These are phyloP conservation scores for Oxyria digyna DNA, from an alignment of 148 eudicot genomes.

Conservation along the genomic window DNA sequence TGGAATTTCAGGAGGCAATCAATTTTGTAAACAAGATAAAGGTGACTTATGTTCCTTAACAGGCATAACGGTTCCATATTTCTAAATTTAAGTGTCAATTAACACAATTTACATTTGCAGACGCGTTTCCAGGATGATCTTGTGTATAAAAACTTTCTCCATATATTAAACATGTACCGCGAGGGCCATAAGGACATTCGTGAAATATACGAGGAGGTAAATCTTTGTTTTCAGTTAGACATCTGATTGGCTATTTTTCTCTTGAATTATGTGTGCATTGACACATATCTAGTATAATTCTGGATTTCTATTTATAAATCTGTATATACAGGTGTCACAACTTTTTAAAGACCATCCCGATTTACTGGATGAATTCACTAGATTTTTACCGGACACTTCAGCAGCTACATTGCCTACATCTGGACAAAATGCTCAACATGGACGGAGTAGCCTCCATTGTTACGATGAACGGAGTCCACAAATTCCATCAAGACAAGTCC, in stretches of 20 bases:
- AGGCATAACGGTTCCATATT: not conserved
- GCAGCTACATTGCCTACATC: constrained; percentile 42
- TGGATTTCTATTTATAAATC: not conserved
- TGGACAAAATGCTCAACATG: constrained; percentile 35
- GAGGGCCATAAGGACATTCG: constrained; percentile 79
- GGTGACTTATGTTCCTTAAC: constrained; percentile 25
- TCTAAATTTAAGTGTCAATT: not conserved
- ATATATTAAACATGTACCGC: constrained; percentile 86
- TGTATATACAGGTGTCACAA: constrained; percentile 48
- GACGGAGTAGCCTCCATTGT: constrained; percentile 32
- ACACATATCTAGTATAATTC: not conserved
- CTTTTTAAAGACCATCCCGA: constrained; percentile 78
- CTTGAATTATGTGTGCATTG: not conserved
- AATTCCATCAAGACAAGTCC: constrained; percentile 38
- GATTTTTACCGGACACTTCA: constrained; percentile 86
- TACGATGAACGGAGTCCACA: constrained; percentile 58
- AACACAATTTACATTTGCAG: constrained; percentile 27
- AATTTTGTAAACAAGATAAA: constrained; percentile 95
- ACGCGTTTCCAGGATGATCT: constrained; percentile 87
- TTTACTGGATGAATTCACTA: constrained; percentile 88
- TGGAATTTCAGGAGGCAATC: constrained; percentile 96
- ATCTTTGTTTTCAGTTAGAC: not conserved
- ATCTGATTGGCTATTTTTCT: not conserved
- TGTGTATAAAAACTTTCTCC: constrained; percentile 88
- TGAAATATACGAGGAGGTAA: constrained; percentile 94